Percentiles rank a stretch among this genome's conserved stretches.
These are phyloP conservation scores for Ilex paraguariensis DNA, from an alignment of 305 asterid species.

Conservation along the genomic window DNA sequence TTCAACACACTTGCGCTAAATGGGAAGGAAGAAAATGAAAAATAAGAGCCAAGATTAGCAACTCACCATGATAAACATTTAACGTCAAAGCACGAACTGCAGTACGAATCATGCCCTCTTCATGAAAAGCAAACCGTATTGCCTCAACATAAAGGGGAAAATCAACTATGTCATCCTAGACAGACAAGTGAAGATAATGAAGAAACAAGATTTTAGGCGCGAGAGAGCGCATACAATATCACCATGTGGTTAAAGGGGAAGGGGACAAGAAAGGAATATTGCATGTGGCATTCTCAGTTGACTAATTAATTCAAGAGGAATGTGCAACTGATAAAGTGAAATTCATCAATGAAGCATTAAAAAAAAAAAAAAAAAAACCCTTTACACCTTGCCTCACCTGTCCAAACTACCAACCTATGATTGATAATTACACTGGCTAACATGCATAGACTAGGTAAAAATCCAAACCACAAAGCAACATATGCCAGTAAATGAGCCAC, in stretches of 20 bases:
- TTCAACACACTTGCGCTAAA: background rate
- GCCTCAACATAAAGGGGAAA: constrained; percentile 99
- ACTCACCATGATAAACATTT: constrained; percentile 92
- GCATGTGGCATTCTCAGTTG: no score
- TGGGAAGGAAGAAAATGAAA: constrained; percentile 10
- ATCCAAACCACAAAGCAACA: no score
- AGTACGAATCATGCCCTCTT: constrained; percentile 97
- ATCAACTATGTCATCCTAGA: constrained; percentile 73
- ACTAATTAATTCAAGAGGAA: no score
- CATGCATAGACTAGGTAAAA: no score
- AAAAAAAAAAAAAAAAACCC: no score
- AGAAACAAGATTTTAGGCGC: constrained; percentile 7
- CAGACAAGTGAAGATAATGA: background rate
- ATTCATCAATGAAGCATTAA: no score
- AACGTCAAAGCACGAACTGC: constrained; percentile 97
- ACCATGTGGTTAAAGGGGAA: background rate
- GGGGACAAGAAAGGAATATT: background rate
- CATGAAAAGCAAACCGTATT: constrained; percentile 89
- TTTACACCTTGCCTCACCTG: no score
- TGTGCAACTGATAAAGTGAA: no score
- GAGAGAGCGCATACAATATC: constrained; percentile 4
- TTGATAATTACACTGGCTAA: no score
- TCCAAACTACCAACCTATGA: no score
- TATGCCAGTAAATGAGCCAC: no score
- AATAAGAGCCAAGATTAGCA: constrained; percentile 5